Percentiles rank a stretch among this genome's conserved stretches.
Conservation (phyloP, 169 alveolate genomes). For the Theileria equi region DNA sequence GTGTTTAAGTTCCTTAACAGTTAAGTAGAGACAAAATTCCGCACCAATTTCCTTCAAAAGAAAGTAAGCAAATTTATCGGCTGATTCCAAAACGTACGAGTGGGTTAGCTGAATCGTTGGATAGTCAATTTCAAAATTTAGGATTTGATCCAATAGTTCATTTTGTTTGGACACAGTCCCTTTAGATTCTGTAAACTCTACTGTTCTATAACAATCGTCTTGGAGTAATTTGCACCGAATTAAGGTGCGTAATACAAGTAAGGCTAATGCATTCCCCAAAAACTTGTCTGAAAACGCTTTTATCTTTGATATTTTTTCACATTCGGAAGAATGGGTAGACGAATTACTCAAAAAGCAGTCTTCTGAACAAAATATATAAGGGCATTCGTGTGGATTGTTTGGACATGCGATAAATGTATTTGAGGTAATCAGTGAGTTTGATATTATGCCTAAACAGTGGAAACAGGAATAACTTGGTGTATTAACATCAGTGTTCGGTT, state of each 20-base stretch:
- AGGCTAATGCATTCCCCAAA: constrained; percentile 34
- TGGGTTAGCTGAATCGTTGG: constrained; percentile 62
- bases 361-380: constrained; percentile 82
- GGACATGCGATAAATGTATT: constrained; percentile 75
- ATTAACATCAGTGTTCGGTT: too few relatives aligned
- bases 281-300: constrained; percentile 20
- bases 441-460: constrained; percentile 82
- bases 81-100: constrained; percentile 57
- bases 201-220: constrained; percentile 69
- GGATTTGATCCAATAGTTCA: constrained; percentile 58
- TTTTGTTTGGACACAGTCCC: constrained; percentile 53
- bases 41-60: constrained; percentile 72
- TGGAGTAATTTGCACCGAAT: constrained; percentile 32
- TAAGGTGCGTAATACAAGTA: constrained; percentile 38
- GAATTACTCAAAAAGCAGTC: constrained; percentile 80
- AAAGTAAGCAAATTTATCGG: constrained; percentile 69
- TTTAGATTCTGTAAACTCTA: constrained; percentile 52
- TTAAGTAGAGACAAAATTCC: constrained; percentile 71
- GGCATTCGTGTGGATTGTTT: constrained; percentile 81
- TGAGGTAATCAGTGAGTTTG: constrained; percentile 47
- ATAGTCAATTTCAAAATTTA: constrained; percentile 65
- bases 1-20: constrained; percentile 72
- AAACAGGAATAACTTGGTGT: constrained; percentile 69
- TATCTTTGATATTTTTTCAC: constrained; percentile 66
- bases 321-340: constrained; percentile 82